Conservation (phyloP, 2,329 filamentous ascomycete species). For the Esteya vermicola region DNA sequence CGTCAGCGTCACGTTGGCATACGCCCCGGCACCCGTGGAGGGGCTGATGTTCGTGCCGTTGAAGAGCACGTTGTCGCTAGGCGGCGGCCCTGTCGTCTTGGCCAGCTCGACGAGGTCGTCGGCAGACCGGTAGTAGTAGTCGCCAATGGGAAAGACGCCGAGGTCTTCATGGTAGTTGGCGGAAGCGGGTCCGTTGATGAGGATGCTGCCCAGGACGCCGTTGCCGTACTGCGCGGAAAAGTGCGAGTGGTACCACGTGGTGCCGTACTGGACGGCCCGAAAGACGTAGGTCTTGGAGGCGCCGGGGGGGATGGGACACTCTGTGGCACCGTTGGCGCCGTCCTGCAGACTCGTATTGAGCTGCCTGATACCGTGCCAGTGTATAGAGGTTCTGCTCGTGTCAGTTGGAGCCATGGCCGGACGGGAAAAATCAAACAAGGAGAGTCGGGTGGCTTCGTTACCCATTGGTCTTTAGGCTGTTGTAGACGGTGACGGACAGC, state of each 20-base stretch:
- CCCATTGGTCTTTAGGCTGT: slow-evolving; percentile 11
- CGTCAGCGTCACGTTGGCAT: slow-evolving; percentile 19
- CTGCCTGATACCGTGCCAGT: slow-evolving; percentile 23
- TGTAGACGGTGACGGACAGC: slow-evolving; percentile 8
- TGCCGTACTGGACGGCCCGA: slow-evolving; percentile 21
- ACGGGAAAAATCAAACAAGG: no score
- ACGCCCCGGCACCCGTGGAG: slow-evolving; percentile 12
- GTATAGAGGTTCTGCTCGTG: slow-evolving; percentile 16
- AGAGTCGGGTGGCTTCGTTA: no score
- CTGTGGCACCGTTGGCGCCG: slow-evolving; percentile 21
- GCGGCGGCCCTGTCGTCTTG: slow-evolving; percentile 2
- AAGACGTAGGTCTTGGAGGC: slow-evolving; percentile 21
- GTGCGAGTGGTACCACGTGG: slow-evolving; percentile 24
- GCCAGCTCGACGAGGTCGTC: slow-evolving; percentile 11
- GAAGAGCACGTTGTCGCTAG: slow-evolving; percentile 23
- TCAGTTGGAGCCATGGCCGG: neutral
- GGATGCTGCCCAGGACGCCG: slow-evolving; percentile 31
- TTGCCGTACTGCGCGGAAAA: slow-evolving; percentile 23
- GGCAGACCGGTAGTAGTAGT: slow-evolving; percentile 30
- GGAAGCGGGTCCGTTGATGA: slow-evolving; percentile 21
- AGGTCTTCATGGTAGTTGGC: slow-evolving; percentile 34
- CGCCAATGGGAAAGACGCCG: slow-evolving; percentile 32
- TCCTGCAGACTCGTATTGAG: slow-evolving; percentile 17
- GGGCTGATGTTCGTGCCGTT: slow-evolving; percentile 25
- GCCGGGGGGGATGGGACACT: slow-evolving; percentile 40